Percentiles rank a stretch among this genome's conserved stretches.
Evolutionary conservation across 768 basidiomycete genomes (phyloP).

Genomic region (Amylocystis lapponica): DNA sequence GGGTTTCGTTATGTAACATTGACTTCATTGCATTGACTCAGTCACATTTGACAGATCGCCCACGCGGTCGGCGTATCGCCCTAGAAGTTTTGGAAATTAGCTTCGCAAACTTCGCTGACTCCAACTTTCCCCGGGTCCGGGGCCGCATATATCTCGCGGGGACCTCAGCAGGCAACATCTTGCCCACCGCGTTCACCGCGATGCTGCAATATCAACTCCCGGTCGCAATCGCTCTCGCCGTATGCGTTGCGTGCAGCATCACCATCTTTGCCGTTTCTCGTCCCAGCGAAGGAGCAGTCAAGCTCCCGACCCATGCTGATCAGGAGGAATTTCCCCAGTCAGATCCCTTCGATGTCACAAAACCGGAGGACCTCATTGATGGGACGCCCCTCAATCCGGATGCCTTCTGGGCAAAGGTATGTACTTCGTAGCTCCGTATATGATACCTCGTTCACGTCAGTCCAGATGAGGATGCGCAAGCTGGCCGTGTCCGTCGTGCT

Average conservation of each 20-base stretch:
- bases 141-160: too few relatives aligned
- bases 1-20: too few relatives aligned
- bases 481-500: constrained; percentile 42
- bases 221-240: constrained; percentile 43
- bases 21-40: too few relatives aligned
- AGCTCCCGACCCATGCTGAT: constrained; percentile 30
- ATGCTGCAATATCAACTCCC: constrained; percentile 62
- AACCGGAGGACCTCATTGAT: constrained; percentile 62
- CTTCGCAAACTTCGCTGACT: too few relatives aligned
- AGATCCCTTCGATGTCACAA: constrained; percentile 71
- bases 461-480: constrained; percentile 58
- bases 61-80: too few relatives aligned
- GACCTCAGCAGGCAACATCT: too few relatives aligned
- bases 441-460: not conserved
- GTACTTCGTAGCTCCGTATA: too few relatives aligned
- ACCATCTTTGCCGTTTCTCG: constrained; percentile 35
- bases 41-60: too few relatives aligned
- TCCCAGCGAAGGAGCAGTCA: constrained; percentile 44
- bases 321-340: constrained; percentile 19
- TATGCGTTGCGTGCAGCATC: constrained; percentile 39
- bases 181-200: not conserved
- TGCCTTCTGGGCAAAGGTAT: constrained; percentile 53
- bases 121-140: too few relatives aligned
- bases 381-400: constrained; percentile 60
- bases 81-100: too few relatives aligned